Percentiles rank a stretch among this genome's conserved stretches.
Conservation (phyloP, 208 protist species). For the Tritrichomonas foetus region DNA sequence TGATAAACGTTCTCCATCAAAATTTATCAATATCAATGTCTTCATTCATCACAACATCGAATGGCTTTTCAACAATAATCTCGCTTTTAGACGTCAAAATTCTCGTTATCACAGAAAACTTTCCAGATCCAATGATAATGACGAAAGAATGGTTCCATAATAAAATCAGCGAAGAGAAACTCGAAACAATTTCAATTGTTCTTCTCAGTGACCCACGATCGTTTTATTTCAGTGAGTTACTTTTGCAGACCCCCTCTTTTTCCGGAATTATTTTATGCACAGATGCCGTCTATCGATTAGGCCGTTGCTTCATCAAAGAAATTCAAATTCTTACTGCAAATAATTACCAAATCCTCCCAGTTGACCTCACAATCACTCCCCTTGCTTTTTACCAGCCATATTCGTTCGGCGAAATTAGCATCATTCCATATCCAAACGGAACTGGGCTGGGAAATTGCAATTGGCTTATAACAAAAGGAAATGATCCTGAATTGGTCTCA, state of each 20-base stretch:
- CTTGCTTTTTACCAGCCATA: not conserved
- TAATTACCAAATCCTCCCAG: not conserved
- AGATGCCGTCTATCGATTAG: not conserved
- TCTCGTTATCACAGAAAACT: not conserved
- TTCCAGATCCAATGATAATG: not conserved
- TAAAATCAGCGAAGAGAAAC: too few species aligned
- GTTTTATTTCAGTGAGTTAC: not conserved
- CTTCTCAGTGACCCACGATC: slow-evolving; percentile 11
- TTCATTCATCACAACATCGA: not conserved
- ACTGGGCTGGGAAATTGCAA: not conserved
- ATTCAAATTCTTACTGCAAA: not conserved
- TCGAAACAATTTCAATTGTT: not conserved
- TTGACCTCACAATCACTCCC: not conserved
- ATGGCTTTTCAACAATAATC: not conserved
- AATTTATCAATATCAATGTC: too few species aligned
- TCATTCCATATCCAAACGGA: slow-evolving; percentile 16
- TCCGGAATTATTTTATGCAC: not conserved
- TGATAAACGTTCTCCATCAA: too few species aligned
- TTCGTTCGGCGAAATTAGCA: not conserved
- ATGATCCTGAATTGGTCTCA: not conserved
- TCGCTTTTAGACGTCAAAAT: not conserved
- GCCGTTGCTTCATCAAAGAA: not conserved
- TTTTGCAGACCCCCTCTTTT: not conserved
- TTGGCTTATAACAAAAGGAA: not conserved
- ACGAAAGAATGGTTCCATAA: not conserved